Evolutionary conservation across 163 green algal genomes (phyloP).

Genomic region (Trebouxiophyceae sp.): DNA sequence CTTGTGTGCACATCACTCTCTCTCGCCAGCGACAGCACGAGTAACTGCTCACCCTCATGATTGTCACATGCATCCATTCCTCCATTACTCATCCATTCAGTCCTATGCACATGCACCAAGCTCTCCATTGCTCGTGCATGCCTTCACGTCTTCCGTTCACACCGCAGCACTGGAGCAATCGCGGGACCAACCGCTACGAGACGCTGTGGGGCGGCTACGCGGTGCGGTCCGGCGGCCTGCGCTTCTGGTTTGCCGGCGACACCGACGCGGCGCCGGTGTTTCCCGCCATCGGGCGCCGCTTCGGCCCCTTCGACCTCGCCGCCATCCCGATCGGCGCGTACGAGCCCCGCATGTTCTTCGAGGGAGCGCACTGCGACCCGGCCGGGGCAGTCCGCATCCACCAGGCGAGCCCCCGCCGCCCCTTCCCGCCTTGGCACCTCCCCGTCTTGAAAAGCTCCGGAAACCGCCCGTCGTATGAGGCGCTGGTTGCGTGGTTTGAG

Average conservation of each 20-base stretch:
- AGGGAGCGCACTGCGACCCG: slow-evolving; percentile 52
- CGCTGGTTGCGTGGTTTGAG: too few species aligned
- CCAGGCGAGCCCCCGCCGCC: slow-evolving; percentile 10
- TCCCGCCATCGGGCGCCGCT: slow-evolving; percentile 50
- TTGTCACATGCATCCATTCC: too few species aligned
- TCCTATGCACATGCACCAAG: too few species aligned
- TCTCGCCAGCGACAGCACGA: too few species aligned
- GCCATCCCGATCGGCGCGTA: slow-evolving; percentile 76
- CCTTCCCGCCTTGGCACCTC: too few species aligned
- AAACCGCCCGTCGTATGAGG: too few species aligned
- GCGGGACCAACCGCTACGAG: slow-evolving; percentile 36
- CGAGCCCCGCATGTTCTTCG: slow-evolving; percentile 37
- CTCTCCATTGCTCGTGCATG: not conserved
- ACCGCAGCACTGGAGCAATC: slow-evolving; percentile 70
- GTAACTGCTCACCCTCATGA: too few species aligned
- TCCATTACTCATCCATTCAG: too few species aligned
- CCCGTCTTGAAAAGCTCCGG: too few species aligned
- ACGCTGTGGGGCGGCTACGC: slow-evolving; percentile 71
- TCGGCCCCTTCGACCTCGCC: slow-evolving; percentile 64
- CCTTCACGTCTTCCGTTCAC: too few species aligned
- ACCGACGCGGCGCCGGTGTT: slow-evolving; percentile 69
- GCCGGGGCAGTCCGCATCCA: slow-evolving; percentile 64
- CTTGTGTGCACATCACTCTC: too few species aligned
- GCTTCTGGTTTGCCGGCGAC: slow-evolving; percentile 66
- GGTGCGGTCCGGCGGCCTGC: slow-evolving; percentile 20